Base-by-base conservation (phyloP, 169 alveolate species). In the Babesia ovata region DNA sequence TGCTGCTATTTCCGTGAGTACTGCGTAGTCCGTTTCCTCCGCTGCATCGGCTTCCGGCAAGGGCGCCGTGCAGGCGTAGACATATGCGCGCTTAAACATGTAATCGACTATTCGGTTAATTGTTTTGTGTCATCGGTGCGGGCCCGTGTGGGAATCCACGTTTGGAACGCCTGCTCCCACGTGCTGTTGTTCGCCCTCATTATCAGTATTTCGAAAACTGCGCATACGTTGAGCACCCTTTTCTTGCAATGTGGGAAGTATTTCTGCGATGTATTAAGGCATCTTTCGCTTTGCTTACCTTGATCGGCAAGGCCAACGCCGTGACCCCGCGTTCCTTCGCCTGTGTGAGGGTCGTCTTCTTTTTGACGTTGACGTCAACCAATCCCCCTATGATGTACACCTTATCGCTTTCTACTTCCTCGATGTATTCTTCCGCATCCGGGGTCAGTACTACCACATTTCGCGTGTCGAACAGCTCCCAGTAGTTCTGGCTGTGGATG, bases 371-470 rank as follows among this genome's bases (percentile, higher is more conserved):
- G 16, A 56, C 66, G 76, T 83, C 90, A 2, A 83, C 90, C 19
- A 83, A 45, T 19, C 90, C 90, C 19, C 90, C 90, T 9, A 83
- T 75, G 9, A 83, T 60, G 60, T 83, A 83, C 21, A 72, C 61
- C 71, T 83, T 83, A 54, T 57, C 81, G 16, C 22, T 22, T 19
- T 60, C 66, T 17, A 83, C 44, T 11, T 74, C 86, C 33, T 83
- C 90, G 17, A 83, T 36, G 45, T 24, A 45, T 70, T 70, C 57
- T 9, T 63, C 74, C 24, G 90, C 85, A 29, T 83, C 90, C 42
- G 90, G 90, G 10, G 90, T 49, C 6, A 83, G 90, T 7, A 83
- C 90, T 6, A 83, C 59, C 16, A 74, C 44, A 10, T 73, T 42
- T 19, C 75, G 33, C 19, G 22, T 36, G 53, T 83, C 86, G 50